Base-by-base conservation (phyloP, 139 green algal species). In the Astrephomene gubernaculifera region DNA sequence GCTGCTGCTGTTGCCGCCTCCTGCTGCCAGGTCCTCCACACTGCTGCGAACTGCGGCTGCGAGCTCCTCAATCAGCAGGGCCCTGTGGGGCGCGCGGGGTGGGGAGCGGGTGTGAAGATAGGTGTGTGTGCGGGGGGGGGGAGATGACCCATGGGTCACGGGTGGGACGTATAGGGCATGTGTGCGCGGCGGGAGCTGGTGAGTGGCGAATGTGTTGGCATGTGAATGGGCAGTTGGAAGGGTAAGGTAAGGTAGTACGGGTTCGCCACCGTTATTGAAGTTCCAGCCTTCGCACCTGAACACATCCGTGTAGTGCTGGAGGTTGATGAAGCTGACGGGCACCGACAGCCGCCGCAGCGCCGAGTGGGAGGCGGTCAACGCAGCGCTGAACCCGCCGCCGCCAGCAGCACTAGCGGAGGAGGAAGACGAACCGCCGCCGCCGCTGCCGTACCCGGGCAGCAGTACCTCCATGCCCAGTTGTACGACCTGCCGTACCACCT, bases 51-150 rank as follows among this genome's bases (percentile, higher is more conserved):
- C 61, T 25, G 81, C 64, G 0, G 92, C 88, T 14, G 86, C 81
- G 29, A 95, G 82, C 90, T 95, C 92, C 68, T 93, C 92, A 12
- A 94, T 49, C 38, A 94, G 82, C 36, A 94, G 82, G 10, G 60
- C 64, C 35, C 78, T 84, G 57, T 0, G 12, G 21, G 38, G 24
- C 8, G 25, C 8, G 24, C 19, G 60, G 60, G 60, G 25, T 69
- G 60, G 60, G 29, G 8, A 31, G 60, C 31, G 60, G 14, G 25
- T 21, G 67, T 4, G 39, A 12, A 31, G 36, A n/a, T n/a, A n/a
- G n/a, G n/a, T n/a, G n/a, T n/a, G n/a, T n/a, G n/a, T n/a, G n/a
- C n/a, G n/a, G n/a, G n/a, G n/a, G n/a, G n/a, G n/a, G n/a, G n/a
- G n/a, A n/a, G n/a, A n/a, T n/a, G n/a, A n/a, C n/a, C n/a, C n/a